Conservation (phyloP, 2,329 filamentous ascomycete genomes). For the Penicillium sp. region DNA sequence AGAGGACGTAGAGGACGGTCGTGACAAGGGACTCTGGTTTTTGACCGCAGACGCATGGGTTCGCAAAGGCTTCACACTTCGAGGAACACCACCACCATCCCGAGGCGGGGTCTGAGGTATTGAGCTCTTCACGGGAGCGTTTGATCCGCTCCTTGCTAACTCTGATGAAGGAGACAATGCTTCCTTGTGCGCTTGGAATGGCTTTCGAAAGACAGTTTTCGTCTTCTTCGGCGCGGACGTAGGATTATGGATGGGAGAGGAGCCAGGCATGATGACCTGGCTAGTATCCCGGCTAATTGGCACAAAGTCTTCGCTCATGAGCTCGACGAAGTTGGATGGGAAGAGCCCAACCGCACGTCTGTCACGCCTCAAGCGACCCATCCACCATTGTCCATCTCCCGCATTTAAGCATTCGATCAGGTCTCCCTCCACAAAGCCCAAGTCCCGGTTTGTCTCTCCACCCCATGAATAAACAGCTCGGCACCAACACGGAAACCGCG, state of each 20-base stretch:
- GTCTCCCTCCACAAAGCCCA: constrained; percentile 96
- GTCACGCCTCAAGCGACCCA: constrained; percentile 83
- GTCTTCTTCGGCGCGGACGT: constrained; percentile 54
- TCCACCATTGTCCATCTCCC: constrained; percentile 98
- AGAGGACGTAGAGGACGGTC: constrained; percentile 32
- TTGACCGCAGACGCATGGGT: constrained; percentile 39
- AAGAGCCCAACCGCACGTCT: constrained; percentile 87
- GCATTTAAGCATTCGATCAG: constrained; percentile 97
- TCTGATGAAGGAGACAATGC: constrained; percentile 40
- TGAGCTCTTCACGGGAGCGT: constrained; percentile 36
- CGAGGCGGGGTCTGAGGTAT: constrained; percentile 37
- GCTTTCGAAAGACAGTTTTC: constrained; percentile 59
- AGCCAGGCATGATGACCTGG: constrained; percentile 53
- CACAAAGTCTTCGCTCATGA: constrained; percentile 78
- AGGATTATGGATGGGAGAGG: constrained; percentile 40
- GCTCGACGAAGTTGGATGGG: constrained; percentile 93
- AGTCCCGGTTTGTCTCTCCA: constrained; percentile 88
- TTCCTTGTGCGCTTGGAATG: constrained; percentile 59
- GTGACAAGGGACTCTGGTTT: constrained; percentile 34
- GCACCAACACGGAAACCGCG: constrained; percentile 84
- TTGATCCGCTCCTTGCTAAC: constrained; percentile 28
- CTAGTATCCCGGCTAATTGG: constrained; percentile 54
- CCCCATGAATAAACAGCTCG: constrained; percentile 90
- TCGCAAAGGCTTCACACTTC: constrained; percentile 32
- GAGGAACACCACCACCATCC: constrained; percentile 29